A percentile compares a stretch with the other conserved stretches of the same genome.
Conservation (phyloP, 2,329 filamentous ascomycete genomes). For the Sporothrix globosa region DNA sequence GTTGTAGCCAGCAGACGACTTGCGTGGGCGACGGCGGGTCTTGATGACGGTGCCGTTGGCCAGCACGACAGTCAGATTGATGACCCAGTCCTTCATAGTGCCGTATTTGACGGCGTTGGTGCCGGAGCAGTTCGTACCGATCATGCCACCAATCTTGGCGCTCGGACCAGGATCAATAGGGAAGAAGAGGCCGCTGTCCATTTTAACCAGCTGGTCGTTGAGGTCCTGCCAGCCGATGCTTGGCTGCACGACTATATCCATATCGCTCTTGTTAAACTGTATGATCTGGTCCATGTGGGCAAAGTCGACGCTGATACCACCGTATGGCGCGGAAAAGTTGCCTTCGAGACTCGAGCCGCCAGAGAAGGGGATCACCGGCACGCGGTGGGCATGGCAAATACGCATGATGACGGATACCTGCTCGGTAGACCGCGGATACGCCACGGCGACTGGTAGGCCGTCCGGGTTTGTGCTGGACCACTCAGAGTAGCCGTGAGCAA, state of each 20-base stretch:
- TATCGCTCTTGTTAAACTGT: constrained; percentile 78
- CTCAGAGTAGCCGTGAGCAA: constrained; percentile 67
- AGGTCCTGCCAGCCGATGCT: constrained; percentile 90
- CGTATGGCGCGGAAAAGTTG: constrained; percentile 84
- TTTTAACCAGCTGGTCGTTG: constrained; percentile 70
- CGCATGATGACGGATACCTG: constrained; percentile 64
- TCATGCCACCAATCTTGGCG: constrained; percentile 81
- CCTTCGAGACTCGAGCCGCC: constrained; percentile 86
- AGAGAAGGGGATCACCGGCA: constrained; percentile 86
- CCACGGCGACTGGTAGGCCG: constrained; percentile 64
- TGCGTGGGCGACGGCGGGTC: constrained; percentile 74
- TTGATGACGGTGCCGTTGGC: constrained; percentile 80
- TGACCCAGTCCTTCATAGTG: constrained; percentile 87
- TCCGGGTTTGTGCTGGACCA: constrained; percentile 67
- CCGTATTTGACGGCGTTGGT: constrained; percentile 82
- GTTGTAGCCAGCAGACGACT: constrained; percentile 82
- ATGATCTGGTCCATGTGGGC: constrained; percentile 82
- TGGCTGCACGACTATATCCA: constrained; percentile 92
- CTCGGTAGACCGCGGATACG: constrained; percentile 63
- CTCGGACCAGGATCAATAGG: constrained; percentile 79
- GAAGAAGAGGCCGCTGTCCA: constrained; percentile 80
- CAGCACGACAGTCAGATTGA: constrained; percentile 79
- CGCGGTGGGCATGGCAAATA: constrained; percentile 74
- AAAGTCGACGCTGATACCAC: constrained; percentile 89
- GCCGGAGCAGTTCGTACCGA: constrained; percentile 76